Conservation (phyloP, 1,139 yeast species). For the Taphrina wiesneri region DNA sequence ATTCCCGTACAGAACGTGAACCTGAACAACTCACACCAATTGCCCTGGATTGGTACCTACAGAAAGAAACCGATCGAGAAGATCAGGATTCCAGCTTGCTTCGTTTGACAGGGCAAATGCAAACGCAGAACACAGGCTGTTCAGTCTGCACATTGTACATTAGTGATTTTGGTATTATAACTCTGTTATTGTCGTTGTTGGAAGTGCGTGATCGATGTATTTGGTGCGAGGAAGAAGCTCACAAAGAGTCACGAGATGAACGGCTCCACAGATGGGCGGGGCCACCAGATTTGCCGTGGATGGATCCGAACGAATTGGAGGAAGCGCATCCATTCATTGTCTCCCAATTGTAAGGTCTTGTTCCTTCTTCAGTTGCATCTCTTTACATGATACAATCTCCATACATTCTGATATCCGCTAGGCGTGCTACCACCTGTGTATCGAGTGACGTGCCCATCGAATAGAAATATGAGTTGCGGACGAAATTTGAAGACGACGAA, state of each 20-base stretch:
- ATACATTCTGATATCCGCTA: too few relatives aligned
- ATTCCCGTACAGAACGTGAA: not conserved
- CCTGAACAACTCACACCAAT: not conserved
- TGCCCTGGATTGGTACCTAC: not conserved
- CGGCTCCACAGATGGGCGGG: not conserved
- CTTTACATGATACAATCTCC: too few relatives aligned
- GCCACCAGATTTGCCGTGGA: too few relatives aligned
- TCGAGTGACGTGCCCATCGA: not conserved
- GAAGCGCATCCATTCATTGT: not conserved
- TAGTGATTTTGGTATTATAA: not conserved
- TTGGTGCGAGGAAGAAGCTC: too few relatives aligned
- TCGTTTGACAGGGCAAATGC: not conserved
- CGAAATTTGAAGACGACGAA: too few relatives aligned
- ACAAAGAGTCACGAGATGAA: not conserved
- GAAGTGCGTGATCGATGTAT: too few relatives aligned
- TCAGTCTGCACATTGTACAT: not conserved
- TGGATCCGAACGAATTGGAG: not conserved
- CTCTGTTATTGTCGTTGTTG: too few relatives aligned
- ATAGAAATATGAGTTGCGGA: too few relatives aligned
- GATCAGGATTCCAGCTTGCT: slow-evolving; percentile 4
- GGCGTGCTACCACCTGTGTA: too few relatives aligned
- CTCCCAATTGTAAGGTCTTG: too few relatives aligned
- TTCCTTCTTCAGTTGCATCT: too few relatives aligned
- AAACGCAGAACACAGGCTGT: not conserved
- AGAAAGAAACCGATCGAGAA: not conserved